phyloP scores from a whole-genome alignment of 768 basidiomycete genomes.

The Hygrophorus russula region DNA sequence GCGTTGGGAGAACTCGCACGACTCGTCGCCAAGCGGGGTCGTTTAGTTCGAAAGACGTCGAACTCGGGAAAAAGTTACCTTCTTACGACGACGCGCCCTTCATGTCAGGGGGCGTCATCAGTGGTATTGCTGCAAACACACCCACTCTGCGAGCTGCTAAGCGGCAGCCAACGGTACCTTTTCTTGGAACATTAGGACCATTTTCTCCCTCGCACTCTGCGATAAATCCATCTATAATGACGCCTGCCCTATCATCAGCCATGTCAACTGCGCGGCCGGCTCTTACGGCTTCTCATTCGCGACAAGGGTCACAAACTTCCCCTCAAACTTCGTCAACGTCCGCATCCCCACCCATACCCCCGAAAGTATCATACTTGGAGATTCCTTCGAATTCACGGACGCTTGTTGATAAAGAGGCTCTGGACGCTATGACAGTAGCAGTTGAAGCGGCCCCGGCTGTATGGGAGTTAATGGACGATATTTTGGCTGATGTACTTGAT shows the following conservation, averaged over 20 bases:
- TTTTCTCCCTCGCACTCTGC: slow-evolving; percentile 18
- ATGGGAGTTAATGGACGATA: slow-evolving; percentile 73
- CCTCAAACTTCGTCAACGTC: slow-evolving; percentile 21
- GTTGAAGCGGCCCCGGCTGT: slow-evolving; percentile 71
- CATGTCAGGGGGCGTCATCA: slow-evolving; percentile 23
- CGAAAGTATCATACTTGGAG: slow-evolving; percentile 30
- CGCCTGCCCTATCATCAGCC: slow-evolving; percentile 21
- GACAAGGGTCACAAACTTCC: slow-evolving; percentile 30
- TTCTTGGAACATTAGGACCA: slow-evolving; percentile 17
- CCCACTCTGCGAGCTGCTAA: slow-evolving; percentile 40
- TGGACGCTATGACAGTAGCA: slow-evolving; percentile 69
- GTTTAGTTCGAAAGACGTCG: slow-evolving; percentile 86
- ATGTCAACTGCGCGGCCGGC: slow-evolving; percentile 7
- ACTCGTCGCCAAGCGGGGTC: slow-evolving; percentile 86
- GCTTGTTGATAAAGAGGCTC: slow-evolving; percentile 66
- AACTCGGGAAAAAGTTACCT: slow-evolving; percentile 72
- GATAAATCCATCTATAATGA: slow-evolving; percentile 29
- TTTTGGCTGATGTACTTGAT: slow-evolving; percentile 38
- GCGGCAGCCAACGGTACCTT: slow-evolving; percentile 30
- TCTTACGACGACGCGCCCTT: slow-evolving; percentile 42
- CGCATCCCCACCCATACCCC: slow-evolving; percentile 26
- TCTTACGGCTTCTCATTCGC: slow-evolving; percentile 21
- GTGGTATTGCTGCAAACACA: slow-evolving; percentile 23
- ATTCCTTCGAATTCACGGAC: slow-evolving; percentile 44
- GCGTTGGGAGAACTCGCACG: slow-evolving; percentile 35